A percentile compares a stretch with the other conserved stretches of the same genome.
phyloP scores from a whole-genome alignment of 208 protist species.

The Acanthamoeba lenticulata region DNA sequence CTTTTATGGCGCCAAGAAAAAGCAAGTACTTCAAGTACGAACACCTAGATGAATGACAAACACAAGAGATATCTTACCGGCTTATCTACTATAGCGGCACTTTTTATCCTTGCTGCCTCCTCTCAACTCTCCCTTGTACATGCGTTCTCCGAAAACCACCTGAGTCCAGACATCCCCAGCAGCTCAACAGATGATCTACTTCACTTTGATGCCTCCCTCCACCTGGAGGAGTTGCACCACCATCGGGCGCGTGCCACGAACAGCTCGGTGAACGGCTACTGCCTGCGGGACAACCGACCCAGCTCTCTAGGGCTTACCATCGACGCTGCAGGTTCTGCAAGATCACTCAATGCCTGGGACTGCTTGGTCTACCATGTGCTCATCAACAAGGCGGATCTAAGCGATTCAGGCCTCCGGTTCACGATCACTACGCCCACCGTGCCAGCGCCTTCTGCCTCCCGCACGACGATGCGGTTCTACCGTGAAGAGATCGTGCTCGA shows the following conservation, averaged over 20 bases:
- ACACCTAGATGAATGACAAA: no score
- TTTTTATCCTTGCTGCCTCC: no score
- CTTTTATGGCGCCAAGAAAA: no score
- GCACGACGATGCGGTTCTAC: background rate
- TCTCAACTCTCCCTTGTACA: no score
- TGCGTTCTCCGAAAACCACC: no score
- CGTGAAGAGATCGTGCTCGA: background rate
- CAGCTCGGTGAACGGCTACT: background rate
- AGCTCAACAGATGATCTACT: no score
- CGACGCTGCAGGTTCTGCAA: background rate
- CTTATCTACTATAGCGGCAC: no score
- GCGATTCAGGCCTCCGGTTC: background rate
- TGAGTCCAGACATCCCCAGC: no score
- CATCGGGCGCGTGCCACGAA: background rate
- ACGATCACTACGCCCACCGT: background rate
- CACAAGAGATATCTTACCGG: no score
- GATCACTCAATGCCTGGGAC: background rate
- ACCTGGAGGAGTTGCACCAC: no score
- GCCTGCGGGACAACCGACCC: background rate
- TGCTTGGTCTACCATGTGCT: background rate
- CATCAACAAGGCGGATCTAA: background rate
- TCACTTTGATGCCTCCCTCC: no score
- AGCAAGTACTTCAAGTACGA: no score
- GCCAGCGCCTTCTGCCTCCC: background rate
- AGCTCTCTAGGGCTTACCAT: background rate